Evolutionary conservation across 2,329 filamentous ascomycete genomes (phyloP), one percentile per base, ranked within the genome.

Genomic region (Colletotrichum destructivum): DNA sequence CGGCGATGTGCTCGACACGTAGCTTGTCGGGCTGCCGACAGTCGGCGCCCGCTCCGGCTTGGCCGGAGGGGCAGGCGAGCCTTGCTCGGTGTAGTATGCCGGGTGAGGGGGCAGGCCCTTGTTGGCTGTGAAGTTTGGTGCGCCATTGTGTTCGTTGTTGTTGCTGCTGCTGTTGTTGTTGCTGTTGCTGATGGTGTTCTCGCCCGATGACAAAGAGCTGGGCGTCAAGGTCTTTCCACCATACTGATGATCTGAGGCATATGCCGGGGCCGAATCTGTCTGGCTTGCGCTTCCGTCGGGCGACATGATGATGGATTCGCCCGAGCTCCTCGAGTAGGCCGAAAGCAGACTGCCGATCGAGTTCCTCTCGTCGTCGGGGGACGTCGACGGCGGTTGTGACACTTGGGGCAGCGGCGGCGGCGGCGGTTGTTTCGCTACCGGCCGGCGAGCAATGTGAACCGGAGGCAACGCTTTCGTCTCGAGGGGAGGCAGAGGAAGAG

Each of bases 301-400:
- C 4, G 83, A 84, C 68, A 79, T 80, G 42, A 83, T 80, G 49
- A 83, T 79, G 4, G 83, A 85, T 62, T 85, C 85, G 54, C 83
- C 83, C 8, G 84, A 84, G 56, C 82, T 84, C 73, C 82, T 80
- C 62, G 86, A 86, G 76, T 90, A 90, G 23, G 88, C 87, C 13
- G 87, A 89, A 46, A 90, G 75, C 13, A 90, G 79, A 76, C 88
- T 90, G 16, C 84, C 88, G 62, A 90, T 79, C 12, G 88, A 89
- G 31, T 84, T 83, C 2, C 66, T 21, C 23, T 60, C 35, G 69
- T 68, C 63, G 81, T 4, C 86, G 84, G 52, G 86, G 86, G 44
- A 61, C 26, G 35, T 11, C 3, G 42, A 21, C 44, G 44, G 66
- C 44, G 51, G 55, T 9, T 62, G 31, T 9, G 31, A 35, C 2